These are phyloP conservation scores for Cytospora chrysosperma DNA, from an alignment of 2,329 filamentous ascomycete genomes.

Conservation along the genomic window DNA sequence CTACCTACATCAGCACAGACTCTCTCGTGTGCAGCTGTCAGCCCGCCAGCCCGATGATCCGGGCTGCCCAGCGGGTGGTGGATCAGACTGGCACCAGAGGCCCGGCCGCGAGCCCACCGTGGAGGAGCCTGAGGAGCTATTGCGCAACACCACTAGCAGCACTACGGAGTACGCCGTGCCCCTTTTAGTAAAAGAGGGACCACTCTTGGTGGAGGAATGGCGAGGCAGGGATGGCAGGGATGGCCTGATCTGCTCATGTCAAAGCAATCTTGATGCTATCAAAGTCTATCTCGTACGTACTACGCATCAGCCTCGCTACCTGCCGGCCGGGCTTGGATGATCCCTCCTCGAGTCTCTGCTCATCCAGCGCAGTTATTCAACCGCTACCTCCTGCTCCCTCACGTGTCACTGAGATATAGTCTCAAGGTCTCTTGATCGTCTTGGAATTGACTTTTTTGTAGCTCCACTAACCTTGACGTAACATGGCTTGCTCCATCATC, in stretches of 20 bases:
- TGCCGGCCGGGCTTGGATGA: neutral
- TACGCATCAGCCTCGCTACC: neutral
- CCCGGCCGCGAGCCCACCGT: neutral
- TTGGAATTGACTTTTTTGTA: conserved; percentile 15
- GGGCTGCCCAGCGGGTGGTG: neutral
- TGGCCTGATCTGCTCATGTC: conserved; percentile 9
- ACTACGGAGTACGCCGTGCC: neutral
- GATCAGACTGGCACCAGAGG: neutral
- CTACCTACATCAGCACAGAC: too few relatives aligned
- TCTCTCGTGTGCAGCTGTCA: neutral
- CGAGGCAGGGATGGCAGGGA: neutral
- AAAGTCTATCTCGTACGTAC: neutral
- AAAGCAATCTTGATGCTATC: neutral
- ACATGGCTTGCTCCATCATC: conserved; percentile 8
- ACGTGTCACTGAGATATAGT: neutral
- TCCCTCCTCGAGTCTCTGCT: neutral
- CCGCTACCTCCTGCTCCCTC: neutral
- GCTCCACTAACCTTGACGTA: conserved; percentile 14
- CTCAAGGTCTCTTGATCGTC: neutral
- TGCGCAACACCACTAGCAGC: neutral
- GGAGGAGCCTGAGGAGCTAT: neutral
- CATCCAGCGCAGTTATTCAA: neutral
- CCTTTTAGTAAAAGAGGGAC: neutral
- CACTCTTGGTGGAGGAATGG: conserved; percentile 5
- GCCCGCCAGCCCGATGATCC: neutral